Evolutionary conservation across 441 rosid species (phyloP), one percentile per base, ranked within the genome.

Genomic region (Populus hybrid): DNA sequence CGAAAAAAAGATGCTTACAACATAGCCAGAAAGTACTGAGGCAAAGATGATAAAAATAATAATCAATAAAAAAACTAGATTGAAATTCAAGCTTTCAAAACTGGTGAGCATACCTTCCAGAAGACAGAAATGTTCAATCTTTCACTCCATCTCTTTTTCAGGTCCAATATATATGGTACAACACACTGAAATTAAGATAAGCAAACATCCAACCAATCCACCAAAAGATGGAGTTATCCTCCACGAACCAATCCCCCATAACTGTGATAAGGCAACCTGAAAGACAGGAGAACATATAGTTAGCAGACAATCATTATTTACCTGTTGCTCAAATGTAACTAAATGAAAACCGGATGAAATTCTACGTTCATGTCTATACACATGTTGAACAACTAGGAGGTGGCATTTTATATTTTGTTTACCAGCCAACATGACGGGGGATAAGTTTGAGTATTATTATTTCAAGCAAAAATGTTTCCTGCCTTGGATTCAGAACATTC

Each of bases 121-220:
- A 14, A 45, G 56, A 14, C 56, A 45, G 20, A 64, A 14, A 64
- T 9, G 68, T 64, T 21, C 12, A 11, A 64, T 64, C 68, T 72
- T 69, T 87, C 85, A 88, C 74, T 85, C 92, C 0, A 74, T 82
- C 75, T 94, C 97, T 73, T 87, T 94, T 64, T 92, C 92, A 7
- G 95, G 95, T 74, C 97, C 97, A 65, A 78, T 21, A 77, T 85
- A 90, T 59, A 93, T 63, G 42, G 95, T 93, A 85, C 79, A 90
- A 76, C 86, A 82, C 33, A 90, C 88, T 2, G 97, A 94, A 72
- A 90, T 71, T 73, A 92, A 67, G 76, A 92, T 87, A 63, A 94
- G 93, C 40, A 92, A 72, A 82, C 93, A 90, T 66, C 99, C 99
- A 5, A 90, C 79, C 14, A 93, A 77, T 67, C 88, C 88, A 35